phyloP scores from a whole-genome alignment of 148 eudicot species.

The Amaranthus hypochondriacus region DNA sequence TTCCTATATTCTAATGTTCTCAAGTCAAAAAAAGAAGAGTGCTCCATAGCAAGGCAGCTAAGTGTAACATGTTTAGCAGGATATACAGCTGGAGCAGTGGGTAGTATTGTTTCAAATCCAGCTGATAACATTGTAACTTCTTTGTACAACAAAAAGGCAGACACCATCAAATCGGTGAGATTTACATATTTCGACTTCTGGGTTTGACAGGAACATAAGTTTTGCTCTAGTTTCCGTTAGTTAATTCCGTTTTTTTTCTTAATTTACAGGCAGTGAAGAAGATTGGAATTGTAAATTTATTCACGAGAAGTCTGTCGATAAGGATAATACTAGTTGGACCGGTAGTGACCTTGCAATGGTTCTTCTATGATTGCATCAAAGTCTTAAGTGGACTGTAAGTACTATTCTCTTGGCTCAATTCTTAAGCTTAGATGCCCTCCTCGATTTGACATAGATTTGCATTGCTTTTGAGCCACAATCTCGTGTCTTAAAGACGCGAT shows the following conservation, averaged over 20 bases:
- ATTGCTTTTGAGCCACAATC: not conserved
- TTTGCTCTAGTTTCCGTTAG: not conserved
- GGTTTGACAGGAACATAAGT: not conserved
- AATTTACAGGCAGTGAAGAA: conserved; percentile 24
- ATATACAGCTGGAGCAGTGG: conserved; percentile 56
- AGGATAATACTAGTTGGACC: conserved; percentile 30
- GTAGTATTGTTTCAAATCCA: conserved; percentile 61
- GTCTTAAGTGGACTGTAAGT: conserved; percentile 27
- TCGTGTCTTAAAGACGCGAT: not conserved
- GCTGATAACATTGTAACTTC: conserved; percentile 66
- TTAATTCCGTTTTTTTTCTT: not conserved
- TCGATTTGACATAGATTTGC: not conserved
- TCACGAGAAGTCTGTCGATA: conserved; percentile 29
- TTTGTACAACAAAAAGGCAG: conserved; percentile 48
- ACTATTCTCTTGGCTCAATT: conserved; percentile 7
- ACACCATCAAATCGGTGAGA: conserved; percentile 24
- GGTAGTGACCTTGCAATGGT: conserved; percentile 33
- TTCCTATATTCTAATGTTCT: conserved; percentile 38
- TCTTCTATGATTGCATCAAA: conserved; percentile 32
- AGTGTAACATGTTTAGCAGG: conserved; percentile 55
- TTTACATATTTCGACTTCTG: not conserved
- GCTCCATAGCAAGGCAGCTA: conserved; percentile 54
- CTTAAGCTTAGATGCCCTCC: not conserved
- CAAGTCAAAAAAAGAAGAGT: conserved; percentile 45
- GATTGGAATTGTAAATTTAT: conserved; percentile 28